Conservation (phyloP, 805 yeast species). For the Vanderwaltozyma yarrowii region DNA sequence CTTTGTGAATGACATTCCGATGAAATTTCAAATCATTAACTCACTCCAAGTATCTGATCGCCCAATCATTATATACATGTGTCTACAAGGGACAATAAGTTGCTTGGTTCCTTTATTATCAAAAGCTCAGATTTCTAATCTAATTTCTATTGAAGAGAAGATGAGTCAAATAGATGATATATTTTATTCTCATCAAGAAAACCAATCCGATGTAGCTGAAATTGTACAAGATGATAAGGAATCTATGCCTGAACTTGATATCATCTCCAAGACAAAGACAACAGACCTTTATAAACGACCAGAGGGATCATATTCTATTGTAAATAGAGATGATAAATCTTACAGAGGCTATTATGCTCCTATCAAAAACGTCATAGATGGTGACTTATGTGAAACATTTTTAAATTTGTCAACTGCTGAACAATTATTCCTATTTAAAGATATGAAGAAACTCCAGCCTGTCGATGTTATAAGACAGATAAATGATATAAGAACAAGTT, state of each 20-base stretch:
- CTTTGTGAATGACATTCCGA: constrained; percentile 61
- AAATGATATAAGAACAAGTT: constrained; percentile 22
- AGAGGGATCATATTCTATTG: constrained; percentile 30
- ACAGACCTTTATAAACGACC: constrained; percentile 2
- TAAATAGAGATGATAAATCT: constrained; percentile 57
- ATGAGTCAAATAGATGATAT: constrained; percentile 26
- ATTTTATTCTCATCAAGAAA: constrained; percentile 9
- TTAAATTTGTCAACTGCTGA: constrained; percentile 15
- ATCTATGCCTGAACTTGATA: neutral
- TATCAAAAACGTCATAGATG: constrained; percentile 67
- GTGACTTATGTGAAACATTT: constrained; percentile 69
- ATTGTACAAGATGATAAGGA: constrained; percentile 3
- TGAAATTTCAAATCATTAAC: constrained; percentile 40
- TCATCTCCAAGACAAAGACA: neutral
- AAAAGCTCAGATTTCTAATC: constrained; percentile 48
- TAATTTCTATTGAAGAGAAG: constrained; percentile 43
- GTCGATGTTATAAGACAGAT: constrained; percentile 15
- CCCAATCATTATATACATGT: constrained; percentile 58
- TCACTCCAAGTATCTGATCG: constrained; percentile 35
- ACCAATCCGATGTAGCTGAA: constrained; percentile 7
- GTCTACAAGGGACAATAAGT: constrained; percentile 78
- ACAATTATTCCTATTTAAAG: constrained; percentile 22
- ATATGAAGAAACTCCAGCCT: constrained; percentile 29
- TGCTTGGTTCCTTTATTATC: constrained; percentile 57
- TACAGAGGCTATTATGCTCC: constrained; percentile 82